A percentile compares a stretch with the other conserved stretches of the same genome.
Evolutionary conservation across 1,284 basidiomycete genomes (phyloP).

Genomic region (Agroathelia rolfsii): DNA sequence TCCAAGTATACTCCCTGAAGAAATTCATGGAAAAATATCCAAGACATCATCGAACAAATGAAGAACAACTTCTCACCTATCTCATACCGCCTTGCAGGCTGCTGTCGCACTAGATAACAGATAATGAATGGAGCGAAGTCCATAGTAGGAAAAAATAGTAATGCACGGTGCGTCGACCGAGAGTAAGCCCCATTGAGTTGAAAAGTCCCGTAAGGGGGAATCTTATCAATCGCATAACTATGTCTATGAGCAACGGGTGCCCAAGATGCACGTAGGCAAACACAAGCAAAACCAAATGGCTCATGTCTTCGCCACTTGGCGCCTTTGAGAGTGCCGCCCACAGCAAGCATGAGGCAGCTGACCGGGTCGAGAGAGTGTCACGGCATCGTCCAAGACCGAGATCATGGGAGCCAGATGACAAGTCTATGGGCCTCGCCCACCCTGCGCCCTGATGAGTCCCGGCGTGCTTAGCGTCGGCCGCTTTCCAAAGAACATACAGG

Average conservation of each 20-base stretch:
- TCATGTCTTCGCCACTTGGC: conserved; percentile 66
- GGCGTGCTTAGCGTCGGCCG: conserved; percentile 57
- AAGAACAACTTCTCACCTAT: conserved; percentile 10
- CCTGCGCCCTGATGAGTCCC: no score
- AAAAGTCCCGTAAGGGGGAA: conserved; percentile 25
- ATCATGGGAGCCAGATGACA: conserved; percentile 22
- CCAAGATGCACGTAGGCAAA: conserved; percentile 25
- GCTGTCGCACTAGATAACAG: conserved; percentile 5
- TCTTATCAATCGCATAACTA: conserved; percentile 74
- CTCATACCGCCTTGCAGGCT: conserved; percentile 27
- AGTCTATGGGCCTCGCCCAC: conserved; percentile 37
- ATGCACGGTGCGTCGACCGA: conserved; percentile 41
- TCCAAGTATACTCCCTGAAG: conserved; percentile 75
- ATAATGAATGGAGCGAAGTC: no score
- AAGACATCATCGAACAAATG: conserved; percentile 39
- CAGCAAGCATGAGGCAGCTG: conserved; percentile 39
- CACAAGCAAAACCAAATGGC: conserved; percentile 40
- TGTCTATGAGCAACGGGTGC: conserved; percentile 72
- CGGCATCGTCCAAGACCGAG: conserved; percentile 15
- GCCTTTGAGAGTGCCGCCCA: conserved; percentile 27
- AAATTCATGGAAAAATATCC: conserved; percentile 57
- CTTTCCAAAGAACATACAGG: conserved; percentile 56
- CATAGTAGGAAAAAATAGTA: conserved; percentile 39
- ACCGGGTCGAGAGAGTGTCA: conserved; percentile 42
- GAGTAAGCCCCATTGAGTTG: conserved; percentile 89